Base-by-base conservation (phyloP, 148 eudicot genomes). In the Camellia lanceoleosa region DNA sequence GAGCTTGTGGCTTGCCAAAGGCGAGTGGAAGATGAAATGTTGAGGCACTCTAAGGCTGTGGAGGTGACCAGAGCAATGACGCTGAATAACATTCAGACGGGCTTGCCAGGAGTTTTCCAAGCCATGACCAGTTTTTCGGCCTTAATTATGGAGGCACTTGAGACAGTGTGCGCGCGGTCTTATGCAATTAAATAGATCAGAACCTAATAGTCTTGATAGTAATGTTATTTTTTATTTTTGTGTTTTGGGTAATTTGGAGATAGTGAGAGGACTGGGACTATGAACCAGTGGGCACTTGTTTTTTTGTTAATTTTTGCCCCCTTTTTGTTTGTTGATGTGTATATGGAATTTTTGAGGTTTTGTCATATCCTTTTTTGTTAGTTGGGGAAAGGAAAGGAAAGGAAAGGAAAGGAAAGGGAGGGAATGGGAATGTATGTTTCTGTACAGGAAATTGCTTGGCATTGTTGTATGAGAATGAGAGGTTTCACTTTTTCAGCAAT, bases 1-100 rank as follows among this genome's bases (percentile, higher is more conserved):
- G 97, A 95, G 88, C 93, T 95, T 11, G 94, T 90, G 67, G 85
- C 85, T 63, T 88, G 92, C 87, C 91, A 89, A 80, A 90, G 97
- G 82, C 87, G 90, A 75, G 97, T 95, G 43, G 97, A 91, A 76
- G 99, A 95, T 7, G 97, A 95, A 84, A 89, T 91, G 93, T 73
- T 87, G 81, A 95, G 88, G 85, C 93, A 95, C 85, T 83, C 92
- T 12, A 95, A 92, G 85, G 94, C 97, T 7, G 97, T 93, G 42
- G 99, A 95, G 80, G 99, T 95, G 79, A 95, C 99, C 0, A 74
- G 92, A 82, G 97, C 97, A 15, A 92, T 95, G 99, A 95, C 98
- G 19, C 66, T 95, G 83, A 95, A 92, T 83, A 95, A 95, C 81
- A 82, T 95, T 59, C 99, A 95, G 74, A 95, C 99, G 0, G 99